These are phyloP conservation scores for Candida sanyaensis DNA, from an alignment of 1,139 yeast species.

Conservation along the genomic window DNA sequence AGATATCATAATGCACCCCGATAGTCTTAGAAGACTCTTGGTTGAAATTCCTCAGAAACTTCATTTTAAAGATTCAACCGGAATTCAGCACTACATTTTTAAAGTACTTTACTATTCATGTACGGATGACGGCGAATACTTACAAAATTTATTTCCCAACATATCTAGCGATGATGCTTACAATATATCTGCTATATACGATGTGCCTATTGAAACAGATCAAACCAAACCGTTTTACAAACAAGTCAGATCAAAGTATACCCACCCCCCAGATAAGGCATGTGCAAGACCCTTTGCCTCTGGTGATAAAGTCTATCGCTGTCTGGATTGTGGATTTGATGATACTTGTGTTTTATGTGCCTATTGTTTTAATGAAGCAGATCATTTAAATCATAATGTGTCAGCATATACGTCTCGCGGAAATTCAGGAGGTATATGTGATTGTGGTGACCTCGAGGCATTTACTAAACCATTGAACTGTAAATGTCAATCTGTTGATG, in stretches of 20 bases:
- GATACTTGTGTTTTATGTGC: constrained; percentile 74
- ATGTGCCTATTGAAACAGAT: constrained; percentile 12
- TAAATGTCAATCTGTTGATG: constrained; percentile 23
- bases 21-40: constrained; percentile 27
- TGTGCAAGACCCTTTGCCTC: constrained; percentile 62
- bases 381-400: constrained; percentile 67
- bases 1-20: constrained; percentile 15
- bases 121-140: constrained; percentile 31
- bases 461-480: constrained; percentile 65
- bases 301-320: constrained; percentile 69
- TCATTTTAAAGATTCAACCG: constrained; percentile 16
- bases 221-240: constrained; percentile 16
- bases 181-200: constrained; percentile 15
- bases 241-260: constrained; percentile 14
- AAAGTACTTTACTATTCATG: constrained; percentile 34
- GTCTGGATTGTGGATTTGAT: constrained; percentile 68
- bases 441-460: constrained; percentile 90
- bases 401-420: constrained; percentile 52
- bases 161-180: constrained; percentile 21
- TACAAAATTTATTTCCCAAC: constrained; percentile 28
- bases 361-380: constrained; percentile 66
- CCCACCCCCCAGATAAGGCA: constrained; percentile 40
- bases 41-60: constrained; percentile 28
- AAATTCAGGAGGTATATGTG: constrained; percentile 68
- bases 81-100: constrained; percentile 21